Evolutionary conservation across 2,329 filamentous ascomycete genomes (phyloP), one percentile per base, ranked within the genome.

Genomic region (Trichoderma asperellum): DNA sequence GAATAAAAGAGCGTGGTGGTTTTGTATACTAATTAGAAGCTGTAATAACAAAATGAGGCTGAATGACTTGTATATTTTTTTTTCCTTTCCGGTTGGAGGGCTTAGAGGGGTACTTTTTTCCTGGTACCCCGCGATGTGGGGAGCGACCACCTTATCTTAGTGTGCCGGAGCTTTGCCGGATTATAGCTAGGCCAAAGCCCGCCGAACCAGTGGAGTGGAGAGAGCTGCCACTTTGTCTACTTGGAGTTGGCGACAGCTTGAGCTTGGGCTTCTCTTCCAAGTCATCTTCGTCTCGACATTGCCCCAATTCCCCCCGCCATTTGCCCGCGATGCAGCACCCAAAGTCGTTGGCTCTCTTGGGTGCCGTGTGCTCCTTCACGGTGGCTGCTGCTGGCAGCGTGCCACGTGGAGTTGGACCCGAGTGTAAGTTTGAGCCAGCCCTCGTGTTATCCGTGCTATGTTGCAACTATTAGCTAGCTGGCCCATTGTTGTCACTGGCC

Each of bases 401-500:
- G 77, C 94, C 94, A 68, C 88, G 93, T 77, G 94, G 94, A 75
- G 94, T 97, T 75, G 89, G 92, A 43, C 94, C 94, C 59, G 94
- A 97, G 82, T 97, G 94, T 97, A 86, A 82, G 91, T 88, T 32
- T 16, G 4, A 8, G 35, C 12, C 5, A 4, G 14, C 4, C 6
- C 5, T 16, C 32, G n/a, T 55, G 12, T 16, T 27, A 32, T 37
- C 47, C 47, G 21, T 63, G 47, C 35, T 34, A 1, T 27, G 8
- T 49, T 27, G 7, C 40, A 16, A n/a, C 61, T 55, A 18, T 34
- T 21, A 12, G 47, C 49, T 21, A 12, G 47, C n/a, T 35, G 27
- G 21, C 21, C 21, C n/a, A 24, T 32, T 43, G 8, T 35, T 47
- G 52, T 10, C 40, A 14, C 1, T 21, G 27, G 29, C 4, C 49